phyloP scores from a whole-genome alignment of 345 rosid genomes.

The Sisymbrium altissimum region DNA sequence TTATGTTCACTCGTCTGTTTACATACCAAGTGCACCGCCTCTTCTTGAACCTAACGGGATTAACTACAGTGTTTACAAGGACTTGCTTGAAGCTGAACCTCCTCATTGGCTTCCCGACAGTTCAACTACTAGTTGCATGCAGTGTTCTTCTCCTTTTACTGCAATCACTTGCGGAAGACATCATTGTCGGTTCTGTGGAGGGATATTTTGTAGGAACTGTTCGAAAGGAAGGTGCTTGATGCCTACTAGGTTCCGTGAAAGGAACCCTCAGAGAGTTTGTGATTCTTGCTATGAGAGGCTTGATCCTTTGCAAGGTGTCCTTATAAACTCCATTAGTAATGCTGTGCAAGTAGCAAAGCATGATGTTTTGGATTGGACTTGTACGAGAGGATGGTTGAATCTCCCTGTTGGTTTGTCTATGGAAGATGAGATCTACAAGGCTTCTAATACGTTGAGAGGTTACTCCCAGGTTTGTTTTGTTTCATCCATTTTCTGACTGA shows the following conservation, averaged over 20 bases:
- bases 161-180: conserved; percentile 88
- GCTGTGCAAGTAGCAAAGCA: conserved; percentile 92
- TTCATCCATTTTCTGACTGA: neutral
- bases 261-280: conserved; percentile 93
- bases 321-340: conserved; percentile 78
- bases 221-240: conserved; percentile 80
- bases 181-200: conserved; percentile 97
- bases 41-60: conserved; percentile 62
- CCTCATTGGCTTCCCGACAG: conserved; percentile 98
- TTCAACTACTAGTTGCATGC: conserved; percentile 70
- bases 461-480: conserved; percentile 56
- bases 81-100: conserved; percentile 79
- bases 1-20: conserved; percentile 77
- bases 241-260: conserved; percentile 78
- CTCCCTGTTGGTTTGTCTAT: conserved; percentile 87
- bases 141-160: conserved; percentile 73
- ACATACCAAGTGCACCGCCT: conserved; percentile 95
- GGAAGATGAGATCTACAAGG: conserved; percentile 97
- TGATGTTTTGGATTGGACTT: conserved; percentile 94
- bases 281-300: conserved; percentile 94
- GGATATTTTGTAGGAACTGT: conserved; percentile 80
- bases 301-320: conserved; percentile 83
- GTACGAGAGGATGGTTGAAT: conserved; percentile 88
- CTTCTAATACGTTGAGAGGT: conserved; percentile 72
- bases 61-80: conserved; percentile 59